These are phyloP conservation scores for Backusella westeae DNA, from an alignment of 192 early-diverging fungal species.

Conservation along the genomic window DNA sequence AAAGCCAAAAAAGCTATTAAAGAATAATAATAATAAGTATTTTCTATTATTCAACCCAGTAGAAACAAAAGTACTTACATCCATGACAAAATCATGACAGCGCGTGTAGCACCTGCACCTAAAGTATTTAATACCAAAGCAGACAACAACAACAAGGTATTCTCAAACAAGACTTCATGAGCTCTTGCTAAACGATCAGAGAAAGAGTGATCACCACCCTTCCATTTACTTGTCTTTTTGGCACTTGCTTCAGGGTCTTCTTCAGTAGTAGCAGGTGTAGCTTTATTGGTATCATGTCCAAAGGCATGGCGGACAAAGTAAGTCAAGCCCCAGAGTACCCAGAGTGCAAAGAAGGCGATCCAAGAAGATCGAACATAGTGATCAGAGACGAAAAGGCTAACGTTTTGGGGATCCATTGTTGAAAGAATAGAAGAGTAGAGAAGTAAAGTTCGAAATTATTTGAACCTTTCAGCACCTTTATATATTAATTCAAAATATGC, in stretches of 20 bases:
- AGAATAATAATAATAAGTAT: neutral
- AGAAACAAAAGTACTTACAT: slow-evolving; percentile 22
- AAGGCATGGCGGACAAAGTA: slow-evolving; percentile 29
- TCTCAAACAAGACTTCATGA: slow-evolving; percentile 24
- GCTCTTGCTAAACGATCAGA: slow-evolving; percentile 9
- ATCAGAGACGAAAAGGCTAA: slow-evolving; percentile 11
- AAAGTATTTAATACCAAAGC: slow-evolving; percentile 37
- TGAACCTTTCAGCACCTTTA: slow-evolving; percentile 2
- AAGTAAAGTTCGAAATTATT: neutral
- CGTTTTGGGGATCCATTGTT: slow-evolving; percentile 13
- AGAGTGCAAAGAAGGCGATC: slow-evolving; percentile 32
- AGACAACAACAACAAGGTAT: slow-evolving; percentile 31
- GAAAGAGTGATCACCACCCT: slow-evolving; percentile 6
- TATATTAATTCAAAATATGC: slow-evolving; percentile 5
- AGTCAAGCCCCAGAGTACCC: slow-evolving; percentile 28
- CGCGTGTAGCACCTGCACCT: slow-evolving; percentile 24
- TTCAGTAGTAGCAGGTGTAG: neutral
- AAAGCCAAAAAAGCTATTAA: slow-evolving; percentile 19
- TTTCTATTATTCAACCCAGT: neutral
- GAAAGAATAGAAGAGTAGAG: neutral
- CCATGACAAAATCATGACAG: slow-evolving; percentile 36
- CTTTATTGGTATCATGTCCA: slow-evolving; percentile 1
- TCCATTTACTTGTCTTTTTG: slow-evolving; percentile 7
- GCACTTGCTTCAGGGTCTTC: slow-evolving; percentile 1
- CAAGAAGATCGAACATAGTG: slow-evolving; percentile 20